Evolutionary conservation across 169 alveolate species (phyloP).

Genomic region (Plasmodium billcollinsi): DNA sequence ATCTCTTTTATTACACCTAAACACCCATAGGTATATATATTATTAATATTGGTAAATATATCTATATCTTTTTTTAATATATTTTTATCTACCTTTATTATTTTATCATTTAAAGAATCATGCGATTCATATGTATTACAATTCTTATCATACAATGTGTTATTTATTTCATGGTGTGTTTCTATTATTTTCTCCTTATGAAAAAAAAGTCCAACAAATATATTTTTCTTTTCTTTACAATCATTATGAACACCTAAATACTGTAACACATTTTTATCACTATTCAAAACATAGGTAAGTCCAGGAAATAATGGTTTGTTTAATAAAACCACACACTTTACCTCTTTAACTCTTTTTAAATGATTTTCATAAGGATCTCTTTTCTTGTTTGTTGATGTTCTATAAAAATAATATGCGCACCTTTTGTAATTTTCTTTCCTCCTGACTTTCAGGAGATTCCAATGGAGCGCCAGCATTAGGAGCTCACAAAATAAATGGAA

Average conservation of each 20-base stretch:
- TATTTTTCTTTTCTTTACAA: conserved; percentile 2
- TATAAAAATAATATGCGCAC: conserved; percentile 10
- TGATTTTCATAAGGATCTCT: conserved; percentile 8
- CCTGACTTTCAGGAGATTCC: conserved; percentile 4
- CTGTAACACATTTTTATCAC: conserved; percentile 23
- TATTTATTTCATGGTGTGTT: too few relatives aligned
- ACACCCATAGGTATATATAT: conserved; percentile 32
- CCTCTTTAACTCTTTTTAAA: conserved; percentile 21
- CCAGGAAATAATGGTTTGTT: conserved; percentile 75
- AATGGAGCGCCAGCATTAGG: conserved; percentile 2
- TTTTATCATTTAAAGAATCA: not conserved
- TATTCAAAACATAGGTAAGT: conserved; percentile 43
- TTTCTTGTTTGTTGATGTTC: conserved; percentile 12
- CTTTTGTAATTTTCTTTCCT: not conserved
- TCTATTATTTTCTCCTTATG: conserved; percentile 19
- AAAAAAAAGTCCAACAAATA: conserved; percentile 59
- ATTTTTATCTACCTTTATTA: not conserved
- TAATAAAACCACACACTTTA: conserved; percentile 19
- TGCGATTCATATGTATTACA: not conserved
- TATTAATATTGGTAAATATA: not conserved
- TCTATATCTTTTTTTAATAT: conserved; percentile 45
- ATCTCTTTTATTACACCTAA: conserved; percentile 29
- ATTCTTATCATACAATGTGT: not conserved
- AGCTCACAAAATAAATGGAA: not conserved
- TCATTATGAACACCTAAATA: conserved; percentile 7